Conservation (phyloP, 345 rosid genomes). For the Sonneratia caseolaris region DNA sequence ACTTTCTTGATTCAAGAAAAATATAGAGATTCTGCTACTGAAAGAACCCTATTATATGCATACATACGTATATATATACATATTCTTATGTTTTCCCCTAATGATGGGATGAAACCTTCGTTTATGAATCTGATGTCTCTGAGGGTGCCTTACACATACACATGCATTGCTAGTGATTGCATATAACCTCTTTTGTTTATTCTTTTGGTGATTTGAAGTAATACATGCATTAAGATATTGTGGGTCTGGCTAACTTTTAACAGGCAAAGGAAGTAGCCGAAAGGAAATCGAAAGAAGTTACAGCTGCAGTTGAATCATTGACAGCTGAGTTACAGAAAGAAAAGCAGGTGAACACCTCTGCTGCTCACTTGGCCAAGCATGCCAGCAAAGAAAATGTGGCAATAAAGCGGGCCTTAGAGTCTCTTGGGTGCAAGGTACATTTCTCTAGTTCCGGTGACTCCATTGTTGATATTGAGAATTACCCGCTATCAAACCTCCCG, state of each 20-base stretch:
- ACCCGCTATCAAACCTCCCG: constrained; percentile 20
- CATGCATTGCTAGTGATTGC: too few species aligned
- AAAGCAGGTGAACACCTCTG: constrained; percentile 49
- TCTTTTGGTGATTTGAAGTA: background rate
- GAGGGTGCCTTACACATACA: too few species aligned
- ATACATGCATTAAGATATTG: background rate
- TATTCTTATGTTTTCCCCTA: background rate
- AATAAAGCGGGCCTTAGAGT: constrained; percentile 66
- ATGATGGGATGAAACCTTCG: background rate
- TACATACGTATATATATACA: background rate
- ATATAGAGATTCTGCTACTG: background rate
- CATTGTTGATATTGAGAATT: constrained; percentile 44
- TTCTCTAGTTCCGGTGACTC: constrained; percentile 54
- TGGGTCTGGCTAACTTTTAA: background rate
- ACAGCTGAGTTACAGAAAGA: constrained; percentile 50
- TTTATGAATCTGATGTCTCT: too few species aligned
- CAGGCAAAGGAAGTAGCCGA: constrained; percentile 81
- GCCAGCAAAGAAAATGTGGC: constrained; percentile 59
- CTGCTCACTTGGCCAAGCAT: constrained; percentile 53
- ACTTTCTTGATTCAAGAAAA: background rate
- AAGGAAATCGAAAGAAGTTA: constrained; percentile 46
- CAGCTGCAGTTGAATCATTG: constrained; percentile 39
- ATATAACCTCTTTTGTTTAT: background rate
- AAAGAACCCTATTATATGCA: background rate
- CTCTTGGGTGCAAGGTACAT: constrained; percentile 80